A percentile compares a stretch with the other conserved stretches of the same genome.
Conservation (phyloP, 768 basidiomycete species). For the Strobilomyces confusus region DNA sequence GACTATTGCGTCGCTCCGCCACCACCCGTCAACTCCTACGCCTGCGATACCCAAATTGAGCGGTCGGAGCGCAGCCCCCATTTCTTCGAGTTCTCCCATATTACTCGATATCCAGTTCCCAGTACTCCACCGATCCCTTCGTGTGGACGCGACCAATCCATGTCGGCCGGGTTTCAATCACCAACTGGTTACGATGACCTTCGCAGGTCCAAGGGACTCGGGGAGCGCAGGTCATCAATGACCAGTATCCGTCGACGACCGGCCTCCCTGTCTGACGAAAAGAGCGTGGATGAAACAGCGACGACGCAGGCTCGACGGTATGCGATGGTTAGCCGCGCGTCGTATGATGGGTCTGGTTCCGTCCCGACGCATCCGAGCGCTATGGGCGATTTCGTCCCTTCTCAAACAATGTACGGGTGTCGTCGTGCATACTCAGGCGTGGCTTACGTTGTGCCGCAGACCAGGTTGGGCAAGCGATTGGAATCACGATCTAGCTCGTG, state of each 20-base stretch:
- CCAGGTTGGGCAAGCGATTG: slow-evolving; percentile 20
- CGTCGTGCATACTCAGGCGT: neutral
- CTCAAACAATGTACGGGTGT: slow-evolving; percentile 14
- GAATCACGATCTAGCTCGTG: slow-evolving; percentile 9
- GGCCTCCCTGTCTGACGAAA: slow-evolving; percentile 1
- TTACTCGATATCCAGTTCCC: slow-evolving; percentile 27
- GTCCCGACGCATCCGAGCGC: slow-evolving; percentile 1
- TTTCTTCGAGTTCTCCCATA: slow-evolving; percentile 27
- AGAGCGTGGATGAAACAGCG: slow-evolving; percentile 1
- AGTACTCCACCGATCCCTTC: slow-evolving; percentile 13
- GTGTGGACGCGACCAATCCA: slow-evolving; percentile 3
- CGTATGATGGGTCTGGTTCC: slow-evolving; percentile 4
- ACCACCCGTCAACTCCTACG: slow-evolving; percentile 10
- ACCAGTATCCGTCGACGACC: slow-evolving; percentile 11
- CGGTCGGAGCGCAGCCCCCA: slow-evolving; percentile 14
- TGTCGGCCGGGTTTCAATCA: slow-evolving; percentile 6
- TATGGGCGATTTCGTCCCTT: neutral
- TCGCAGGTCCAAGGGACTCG: slow-evolving; percentile 1
- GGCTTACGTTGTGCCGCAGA: slow-evolving; percentile 3
- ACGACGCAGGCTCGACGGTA: slow-evolving; percentile 6
- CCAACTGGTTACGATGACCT: slow-evolving; percentile 12
- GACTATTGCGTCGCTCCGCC: slow-evolving; percentile 11
- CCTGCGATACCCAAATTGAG: slow-evolving; percentile 9
- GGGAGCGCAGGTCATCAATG: slow-evolving; percentile 10
- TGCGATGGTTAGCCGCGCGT: neutral